Percentiles rank a stretch among this genome's conserved stretches.
Evolutionary conservation across 345 rosid genomes (phyloP).

Genomic region (Eucalyptus fibrosa): DNA sequence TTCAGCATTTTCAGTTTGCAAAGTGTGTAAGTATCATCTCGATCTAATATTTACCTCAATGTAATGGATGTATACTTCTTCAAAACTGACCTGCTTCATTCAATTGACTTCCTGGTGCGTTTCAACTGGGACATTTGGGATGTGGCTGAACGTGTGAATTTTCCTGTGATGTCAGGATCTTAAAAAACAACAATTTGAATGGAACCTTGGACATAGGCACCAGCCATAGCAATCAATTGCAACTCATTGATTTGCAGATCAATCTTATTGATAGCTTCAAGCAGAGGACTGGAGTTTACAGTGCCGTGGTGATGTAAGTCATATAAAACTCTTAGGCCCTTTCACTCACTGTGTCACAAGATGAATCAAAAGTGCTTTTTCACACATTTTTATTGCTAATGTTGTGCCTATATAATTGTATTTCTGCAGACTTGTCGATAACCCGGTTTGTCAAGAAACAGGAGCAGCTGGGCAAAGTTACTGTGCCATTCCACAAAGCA

Average conservation of each 20-base stretch:
- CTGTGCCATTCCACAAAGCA: slow-evolving; percentile 12
- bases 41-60: too few relatives aligned
- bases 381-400: background rate
- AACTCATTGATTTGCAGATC: slow-evolving; percentile 35
- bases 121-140: background rate
- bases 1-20: too few relatives aligned
- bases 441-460: slow-evolving; percentile 51
- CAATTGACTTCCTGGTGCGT: background rate
- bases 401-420: background rate
- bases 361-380: background rate
- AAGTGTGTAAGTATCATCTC: too few relatives aligned
- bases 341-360: background rate
- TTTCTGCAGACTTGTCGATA: slow-evolving; percentile 46
- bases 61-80: too few relatives aligned
- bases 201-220: slow-evolving; percentile 43
- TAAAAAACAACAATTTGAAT: slow-evolving; percentile 33
- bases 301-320: slow-evolving; percentile 32
- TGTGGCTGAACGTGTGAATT: background rate
- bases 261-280: slow-evolving; percentile 23
- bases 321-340: background rate
- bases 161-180: slow-evolving; percentile 9
- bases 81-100: background rate
- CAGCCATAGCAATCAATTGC: slow-evolving; percentile 20
- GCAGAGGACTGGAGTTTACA: background rate
- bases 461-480: slow-evolving; percentile 5